A percentile compares a stretch with the other conserved stretches of the same genome.
These are phyloP conservation scores for Agrostemma githago DNA, from an alignment of 148 eudicot genomes.

Conservation along the genomic window DNA sequence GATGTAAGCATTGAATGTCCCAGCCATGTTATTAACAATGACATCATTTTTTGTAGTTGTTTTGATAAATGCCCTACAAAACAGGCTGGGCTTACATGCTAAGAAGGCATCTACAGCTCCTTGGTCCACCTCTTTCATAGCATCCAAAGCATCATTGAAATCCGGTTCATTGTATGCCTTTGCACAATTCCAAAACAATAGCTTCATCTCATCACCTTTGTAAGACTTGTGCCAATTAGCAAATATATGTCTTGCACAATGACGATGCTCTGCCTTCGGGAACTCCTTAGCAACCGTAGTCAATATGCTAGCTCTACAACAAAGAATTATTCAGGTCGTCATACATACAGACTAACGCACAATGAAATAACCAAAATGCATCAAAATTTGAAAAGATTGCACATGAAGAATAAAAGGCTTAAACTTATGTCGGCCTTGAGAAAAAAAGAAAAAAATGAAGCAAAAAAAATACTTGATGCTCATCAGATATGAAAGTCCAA, in stretches of 20 bases:
- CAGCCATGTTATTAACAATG: not conserved
- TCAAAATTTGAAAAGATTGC: too few relatives aligned
- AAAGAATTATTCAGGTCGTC: too few relatives aligned
- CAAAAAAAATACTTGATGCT: not conserved
- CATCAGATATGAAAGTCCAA: not conserved
- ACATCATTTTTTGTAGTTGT: not conserved
- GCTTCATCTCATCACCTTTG: constrained; percentile 6
- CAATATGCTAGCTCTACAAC: not conserved
- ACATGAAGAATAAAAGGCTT: too few relatives aligned
- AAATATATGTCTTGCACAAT: constrained; percentile 7
- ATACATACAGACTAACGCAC: too few relatives aligned
- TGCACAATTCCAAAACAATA: not conserved
- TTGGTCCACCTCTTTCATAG: too few relatives aligned
- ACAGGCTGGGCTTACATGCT: not conserved
- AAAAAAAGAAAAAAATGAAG: too few relatives aligned
- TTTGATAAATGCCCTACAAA: not conserved
- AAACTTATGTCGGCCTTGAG: too few relatives aligned
- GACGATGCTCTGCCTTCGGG: not conserved
- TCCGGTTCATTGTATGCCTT: not conserved
- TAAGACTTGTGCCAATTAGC: not conserved
- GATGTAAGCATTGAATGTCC: too few relatives aligned
- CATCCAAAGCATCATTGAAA: not conserved
- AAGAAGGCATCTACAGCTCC: not conserved
- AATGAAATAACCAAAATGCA: too few relatives aligned
- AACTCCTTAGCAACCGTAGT: not conserved